Conservation (phyloP, 1,284 basidiomycete species). For the Porogramme epimiltina region DNA sequence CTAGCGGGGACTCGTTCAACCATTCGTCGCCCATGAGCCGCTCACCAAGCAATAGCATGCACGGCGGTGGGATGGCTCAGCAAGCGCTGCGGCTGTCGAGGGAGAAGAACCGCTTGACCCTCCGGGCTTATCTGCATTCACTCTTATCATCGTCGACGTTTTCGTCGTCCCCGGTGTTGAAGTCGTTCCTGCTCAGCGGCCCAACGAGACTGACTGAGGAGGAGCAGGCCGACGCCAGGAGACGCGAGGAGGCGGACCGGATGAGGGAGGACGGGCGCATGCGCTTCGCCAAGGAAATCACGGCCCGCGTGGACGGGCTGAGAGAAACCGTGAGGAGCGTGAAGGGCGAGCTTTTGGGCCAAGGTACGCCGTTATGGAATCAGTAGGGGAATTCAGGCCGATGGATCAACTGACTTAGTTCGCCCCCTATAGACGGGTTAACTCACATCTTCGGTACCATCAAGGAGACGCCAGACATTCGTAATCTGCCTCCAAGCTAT, state of each 20-base stretch:
- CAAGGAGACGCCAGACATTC: slow-evolving; percentile 78
- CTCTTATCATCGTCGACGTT: slow-evolving; percentile 77
- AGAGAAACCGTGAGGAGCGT: slow-evolving; percentile 84
- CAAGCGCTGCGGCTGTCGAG: slow-evolving; percentile 61
- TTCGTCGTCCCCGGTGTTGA: slow-evolving; percentile 83
- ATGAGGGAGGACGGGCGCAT: slow-evolving; percentile 87
- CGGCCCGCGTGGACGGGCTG: slow-evolving; percentile 85
- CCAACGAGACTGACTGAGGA: slow-evolving; percentile 71
- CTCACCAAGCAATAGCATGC: slow-evolving; percentile 8
- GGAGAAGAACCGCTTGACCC: slow-evolving; percentile 95
- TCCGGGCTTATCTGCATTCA: slow-evolving; percentile 88
- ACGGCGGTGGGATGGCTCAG: slow-evolving; percentile 15
- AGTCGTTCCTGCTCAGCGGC: slow-evolving; percentile 83
- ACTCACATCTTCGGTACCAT: slow-evolving; percentile 87
- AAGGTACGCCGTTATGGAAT: slow-evolving; percentile 46
- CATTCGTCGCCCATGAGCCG: slow-evolving; percentile 23
- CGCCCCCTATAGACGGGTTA: slow-evolving; percentile 73
- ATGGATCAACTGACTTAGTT: neutral
- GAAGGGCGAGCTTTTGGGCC: slow-evolving; percentile 89
- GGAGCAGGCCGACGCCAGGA: slow-evolving; percentile 81
- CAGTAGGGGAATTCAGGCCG: neutral
- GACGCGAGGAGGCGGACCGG: slow-evolving; percentile 89
- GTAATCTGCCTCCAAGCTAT: slow-evolving; percentile 84
- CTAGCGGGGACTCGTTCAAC: slow-evolving; percentile 28
- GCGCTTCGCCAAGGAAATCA: slow-evolving; percentile 87